These are phyloP conservation scores for Torulaspora delbrueckii DNA, from an alignment of 805 yeast genomes.

Conservation along the genomic window DNA sequence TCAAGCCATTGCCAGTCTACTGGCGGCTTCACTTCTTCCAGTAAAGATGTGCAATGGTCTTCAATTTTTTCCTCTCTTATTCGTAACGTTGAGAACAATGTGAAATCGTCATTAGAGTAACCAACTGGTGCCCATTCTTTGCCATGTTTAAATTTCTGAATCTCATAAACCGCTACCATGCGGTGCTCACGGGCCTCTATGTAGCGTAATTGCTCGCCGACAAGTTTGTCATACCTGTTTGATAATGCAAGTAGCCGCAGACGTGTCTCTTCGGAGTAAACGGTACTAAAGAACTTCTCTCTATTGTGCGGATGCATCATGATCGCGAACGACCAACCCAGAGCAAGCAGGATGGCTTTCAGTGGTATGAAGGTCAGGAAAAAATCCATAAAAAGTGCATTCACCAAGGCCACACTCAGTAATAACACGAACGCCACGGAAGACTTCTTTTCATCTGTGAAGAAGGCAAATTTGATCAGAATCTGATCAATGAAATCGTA, in stretches of 20 bases:
- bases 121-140: constrained; percentile 64
- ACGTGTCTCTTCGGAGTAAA: constrained; percentile 64
- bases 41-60: constrained; percentile 15
- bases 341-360: constrained; percentile 34
- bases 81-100: constrained; percentile 44
- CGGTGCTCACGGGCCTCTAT: constrained; percentile 42
- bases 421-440: constrained; percentile 44
- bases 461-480: constrained; percentile 55
- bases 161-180: constrained; percentile 62
- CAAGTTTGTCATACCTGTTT: constrained; percentile 44
- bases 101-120: constrained; percentile 49
- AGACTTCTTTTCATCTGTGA: constrained; percentile 57
- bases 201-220: constrained; percentile 38
- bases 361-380: constrained; percentile 36
- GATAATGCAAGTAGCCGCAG: constrained; percentile 44
- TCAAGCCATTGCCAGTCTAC: constrained; percentile 49
- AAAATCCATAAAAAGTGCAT: constrained; percentile 32
- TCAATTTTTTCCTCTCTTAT: constrained; percentile 26
- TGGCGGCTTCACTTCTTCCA: constrained; percentile 51
- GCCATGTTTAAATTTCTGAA: constrained; percentile 49
- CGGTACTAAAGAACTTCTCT: constrained; percentile 41
- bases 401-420: constrained; percentile 29
- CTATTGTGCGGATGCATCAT: constrained; percentile 53
- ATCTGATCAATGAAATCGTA: constrained; percentile 54
- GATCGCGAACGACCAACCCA: constrained; percentile 47